Evolutionary conservation across 129 eudicot species (phyloP), one percentile per base, ranked within the genome.

Genomic region (Pseudognaphalium luteoalbum): DNA sequence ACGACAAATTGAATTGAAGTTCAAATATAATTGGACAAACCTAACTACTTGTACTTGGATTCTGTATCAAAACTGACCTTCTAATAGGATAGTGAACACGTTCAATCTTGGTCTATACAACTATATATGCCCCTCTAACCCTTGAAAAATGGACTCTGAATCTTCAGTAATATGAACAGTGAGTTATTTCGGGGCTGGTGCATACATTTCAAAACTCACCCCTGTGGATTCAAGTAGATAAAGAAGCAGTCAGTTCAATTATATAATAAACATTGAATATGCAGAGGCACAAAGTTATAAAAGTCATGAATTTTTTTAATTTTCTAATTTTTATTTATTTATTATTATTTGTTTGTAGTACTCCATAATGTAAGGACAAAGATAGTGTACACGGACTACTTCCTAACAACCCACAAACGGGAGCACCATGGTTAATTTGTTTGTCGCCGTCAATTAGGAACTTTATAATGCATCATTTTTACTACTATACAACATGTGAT

Each of bases 221-320:
- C 83, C 83, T 79, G 78, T 41, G 30, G 39, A 72, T 77, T 66
- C 20, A 77, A 35, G 16, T 67, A 9, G 28, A 68, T 14, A 68
- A 20, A 58, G 4, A 22, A 21, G 17, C 11, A 68, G 19, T 66
- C 39, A 12, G 76, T 72, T 66, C 44, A 22, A 47, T 22, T 68
- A 12, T 32, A 54, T 34, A 19, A 56, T 56, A 70, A 47, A 29
- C 75, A 70, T 67, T 11, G 7, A 41, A 9, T 9, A 8, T 41
- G 47, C 47, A 41, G 47, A 41, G 47, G 47, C 12, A 9, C 47
- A 1, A 41, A 41, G 47, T 41, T 9, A 41, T 41, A 39, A 39
- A 11, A 39, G 44, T 39, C 44, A 39, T 39, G 44, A 25, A 25
- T 25, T 25, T 25, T 25, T 25, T 25, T 25, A 0, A 25, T 25